Evolutionary conservation across 768 basidiomycete species (phyloP), one percentile per base, ranked within the genome.

Genomic region (Kondoa subrosea): DNA sequence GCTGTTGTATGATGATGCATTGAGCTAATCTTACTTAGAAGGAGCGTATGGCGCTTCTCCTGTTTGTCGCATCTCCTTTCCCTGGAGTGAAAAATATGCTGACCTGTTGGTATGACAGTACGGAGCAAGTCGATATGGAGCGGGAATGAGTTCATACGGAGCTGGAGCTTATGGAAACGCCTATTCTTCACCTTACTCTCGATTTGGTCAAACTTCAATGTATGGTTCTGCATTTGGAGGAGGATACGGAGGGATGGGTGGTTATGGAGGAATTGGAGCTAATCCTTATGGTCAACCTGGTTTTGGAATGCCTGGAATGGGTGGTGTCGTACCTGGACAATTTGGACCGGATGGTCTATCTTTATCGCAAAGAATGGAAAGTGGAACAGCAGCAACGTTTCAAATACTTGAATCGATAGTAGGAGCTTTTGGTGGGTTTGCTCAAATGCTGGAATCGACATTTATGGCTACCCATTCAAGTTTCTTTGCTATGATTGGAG

Each of bases 391-490:
- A 66, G 86, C 88, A 67, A 96, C 93, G 1, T 99, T 99, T 74
- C 82, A 87, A 31, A 85, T 99, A 67, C 81, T 99, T 31, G 91
- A 96, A 73, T 89, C 88, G 14, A 87, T 99, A 75, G 93, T 99
- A 58, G 88, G 90, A 73, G 95, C 92, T 2, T 93, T 97, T 78
- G 82, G 85, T 0, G 92, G 92, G 27, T 85, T 99, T 70, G 87
- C 93, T 0, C 93, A 97, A 76, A 92, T 99, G 85, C 85, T 99
- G 75, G 93, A 97, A 77, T 86, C 85, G 34, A 97, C 93, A 3
- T 96, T 93, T 78, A 88, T 96, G 86, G 93, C 93, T 1, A 73
- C 74, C 12, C 74, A 75, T 64, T 73, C 72, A 34, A 64, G 57
- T n/a, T 75, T 77, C 71, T 77, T 76, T 32, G 75, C 61, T 32